These are phyloP conservation scores for Primulina huaijiensis DNA, from an alignment of 257 asterid genomes.

Conservation along the genomic window DNA sequence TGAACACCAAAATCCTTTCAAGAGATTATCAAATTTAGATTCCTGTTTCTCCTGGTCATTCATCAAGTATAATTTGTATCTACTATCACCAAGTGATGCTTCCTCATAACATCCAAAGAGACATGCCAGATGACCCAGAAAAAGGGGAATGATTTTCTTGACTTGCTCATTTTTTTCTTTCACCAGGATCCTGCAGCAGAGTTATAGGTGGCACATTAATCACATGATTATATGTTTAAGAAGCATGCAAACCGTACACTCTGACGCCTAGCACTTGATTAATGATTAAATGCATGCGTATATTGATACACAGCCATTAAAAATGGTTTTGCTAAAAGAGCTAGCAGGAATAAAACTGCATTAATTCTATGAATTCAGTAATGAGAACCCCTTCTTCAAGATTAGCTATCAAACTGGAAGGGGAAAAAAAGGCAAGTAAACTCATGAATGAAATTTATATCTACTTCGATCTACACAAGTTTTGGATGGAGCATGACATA, in stretches of 20 bases:
- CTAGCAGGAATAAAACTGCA: slow-evolving; percentile 4
- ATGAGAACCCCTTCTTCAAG: slow-evolving; percentile 12
- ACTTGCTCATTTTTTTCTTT: slow-evolving; percentile 57
- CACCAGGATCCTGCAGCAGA: slow-evolving; percentile 55
- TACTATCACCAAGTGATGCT: slow-evolving; percentile 30
- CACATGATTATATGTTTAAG: slow-evolving; percentile 21
- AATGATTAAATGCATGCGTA: slow-evolving; percentile 4
- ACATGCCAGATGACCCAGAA: slow-evolving; percentile 86
- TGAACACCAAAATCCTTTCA: slow-evolving; percentile 78
- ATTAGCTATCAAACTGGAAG: background rate
- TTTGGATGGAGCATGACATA: slow-evolving; percentile 7
- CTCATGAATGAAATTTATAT: background rate
- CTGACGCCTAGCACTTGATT: slow-evolving; percentile 1
- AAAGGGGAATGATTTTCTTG: slow-evolving; percentile 61
- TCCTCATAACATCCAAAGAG: slow-evolving; percentile 53
- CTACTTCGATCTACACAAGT: slow-evolving; percentile 1
- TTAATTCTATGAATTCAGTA: slow-evolving; percentile 11
- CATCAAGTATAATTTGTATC: slow-evolving; percentile 58
- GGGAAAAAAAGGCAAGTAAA: background rate
- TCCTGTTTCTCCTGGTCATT: slow-evolving; percentile 42
- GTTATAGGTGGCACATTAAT: slow-evolving; percentile 16
- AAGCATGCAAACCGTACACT: slow-evolving; percentile 6
- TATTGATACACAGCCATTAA: slow-evolving; percentile 14
- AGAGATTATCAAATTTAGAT: slow-evolving; percentile 37
- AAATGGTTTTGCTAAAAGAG: slow-evolving; percentile 6